Evolutionary conservation across 2,329 filamentous ascomycete species (phyloP).

Genomic region (Colletotrichum trifolii): DNA sequence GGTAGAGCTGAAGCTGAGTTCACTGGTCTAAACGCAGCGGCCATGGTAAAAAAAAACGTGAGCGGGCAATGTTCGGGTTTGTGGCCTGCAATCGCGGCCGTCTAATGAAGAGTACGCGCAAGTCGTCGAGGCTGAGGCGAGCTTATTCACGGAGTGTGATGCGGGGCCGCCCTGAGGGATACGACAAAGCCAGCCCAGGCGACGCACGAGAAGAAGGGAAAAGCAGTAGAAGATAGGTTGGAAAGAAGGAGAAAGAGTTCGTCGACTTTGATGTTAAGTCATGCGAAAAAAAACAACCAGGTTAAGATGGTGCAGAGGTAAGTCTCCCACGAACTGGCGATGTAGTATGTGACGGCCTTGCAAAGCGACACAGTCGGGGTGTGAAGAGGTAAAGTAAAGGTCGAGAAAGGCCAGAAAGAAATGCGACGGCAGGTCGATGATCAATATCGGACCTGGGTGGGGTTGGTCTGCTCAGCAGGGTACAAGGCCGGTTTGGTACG

Average conservation of each 20-base stretch:
- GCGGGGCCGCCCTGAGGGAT: not conserved
- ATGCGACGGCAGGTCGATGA: constrained; percentile 35
- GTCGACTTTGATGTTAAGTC: constrained; percentile 27
- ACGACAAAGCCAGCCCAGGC: too few species aligned
- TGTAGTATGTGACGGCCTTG: constrained; percentile 16
- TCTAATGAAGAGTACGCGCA: constrained; percentile 13
- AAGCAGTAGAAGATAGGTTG: constrained; percentile 2
- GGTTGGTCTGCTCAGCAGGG: constrained; percentile 32
- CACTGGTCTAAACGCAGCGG: constrained; percentile 60
- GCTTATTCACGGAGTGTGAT: not conserved
- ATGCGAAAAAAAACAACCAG: constrained; percentile 17
- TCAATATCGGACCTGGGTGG: constrained; percentile 33
- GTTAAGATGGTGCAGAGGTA: not conserved
- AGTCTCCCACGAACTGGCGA: not conserved
- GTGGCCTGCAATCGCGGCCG: constrained; percentile 36
- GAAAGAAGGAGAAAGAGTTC: not conserved
- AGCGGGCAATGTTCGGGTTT: constrained; percentile 25
- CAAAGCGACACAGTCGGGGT: constrained; percentile 22
- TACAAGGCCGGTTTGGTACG: constrained; percentile 24
- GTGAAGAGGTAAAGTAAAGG: constrained; percentile 34
- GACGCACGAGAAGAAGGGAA: not conserved
- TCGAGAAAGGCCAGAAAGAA: constrained; percentile 33
- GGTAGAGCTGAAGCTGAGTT: constrained; percentile 55
- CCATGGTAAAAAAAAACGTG: constrained; percentile 49
- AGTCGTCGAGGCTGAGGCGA: constrained; percentile 24